These are phyloP conservation scores for Nemania bipapillata DNA, from an alignment of 2,329 filamentous ascomycete species.

Conservation along the genomic window DNA sequence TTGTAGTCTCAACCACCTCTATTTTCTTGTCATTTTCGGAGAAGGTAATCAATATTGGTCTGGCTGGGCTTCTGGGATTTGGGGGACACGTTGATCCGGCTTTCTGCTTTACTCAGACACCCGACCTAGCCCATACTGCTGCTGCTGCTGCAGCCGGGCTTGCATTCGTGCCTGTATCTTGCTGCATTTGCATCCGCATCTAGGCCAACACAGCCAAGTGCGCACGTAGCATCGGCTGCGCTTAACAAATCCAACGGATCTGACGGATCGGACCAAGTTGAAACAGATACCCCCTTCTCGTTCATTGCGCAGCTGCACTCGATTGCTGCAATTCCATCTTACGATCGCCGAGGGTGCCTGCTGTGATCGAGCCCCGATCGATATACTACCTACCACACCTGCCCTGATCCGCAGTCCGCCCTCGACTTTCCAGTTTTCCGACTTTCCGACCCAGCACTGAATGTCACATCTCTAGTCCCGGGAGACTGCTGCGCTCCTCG, in stretches of 20 bases:
- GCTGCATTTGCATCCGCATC: constrained; percentile 19
- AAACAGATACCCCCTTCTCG: background rate
- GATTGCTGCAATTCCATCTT: constrained; percentile 9
- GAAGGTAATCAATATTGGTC: constrained; percentile 1
- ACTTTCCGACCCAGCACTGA: constrained; percentile 41
- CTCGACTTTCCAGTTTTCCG: constrained; percentile 25
- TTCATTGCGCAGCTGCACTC: constrained; percentile 16
- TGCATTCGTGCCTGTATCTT: constrained; percentile 23
- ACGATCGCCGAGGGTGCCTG: constrained; percentile 9
- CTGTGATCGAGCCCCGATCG: constrained; percentile 10
- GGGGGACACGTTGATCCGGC: constrained; percentile 1
- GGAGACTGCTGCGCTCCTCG: constrained; percentile 49
- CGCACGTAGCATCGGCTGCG: constrained; percentile 21
- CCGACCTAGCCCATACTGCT: background rate
- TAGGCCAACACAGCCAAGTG: constrained; percentile 7
- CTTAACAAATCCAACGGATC: constrained; percentile 15
- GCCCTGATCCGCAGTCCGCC: background rate
- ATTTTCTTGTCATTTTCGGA: background rate
- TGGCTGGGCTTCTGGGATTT: constrained; percentile 6
- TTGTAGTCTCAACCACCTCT: background rate
- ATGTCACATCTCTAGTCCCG: constrained; percentile 48
- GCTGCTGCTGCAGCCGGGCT: constrained; percentile 27
- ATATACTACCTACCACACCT: background rate
- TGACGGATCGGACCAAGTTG: constrained; percentile 10
- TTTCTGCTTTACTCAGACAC: constrained; percentile 11